A percentile compares a stretch with the other conserved stretches of the same genome.
phyloP scores from a whole-genome alignment of 768 basidiomycete species.

The Tulasnella sp. region DNA sequence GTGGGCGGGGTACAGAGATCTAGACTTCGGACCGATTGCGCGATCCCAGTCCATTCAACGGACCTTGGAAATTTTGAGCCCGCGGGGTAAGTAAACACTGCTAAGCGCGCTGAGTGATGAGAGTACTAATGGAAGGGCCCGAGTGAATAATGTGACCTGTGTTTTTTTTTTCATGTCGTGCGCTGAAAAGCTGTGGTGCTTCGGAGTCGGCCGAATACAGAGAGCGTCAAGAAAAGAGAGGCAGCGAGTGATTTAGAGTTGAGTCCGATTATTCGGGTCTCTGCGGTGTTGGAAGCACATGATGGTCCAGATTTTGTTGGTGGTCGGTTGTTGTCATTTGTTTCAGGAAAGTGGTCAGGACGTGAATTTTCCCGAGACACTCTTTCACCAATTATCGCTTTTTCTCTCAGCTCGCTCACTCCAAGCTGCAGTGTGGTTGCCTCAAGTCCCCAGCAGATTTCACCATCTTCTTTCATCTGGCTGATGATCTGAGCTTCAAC shows the following conservation, averaged over 20 bases:
- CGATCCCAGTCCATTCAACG: neutral
- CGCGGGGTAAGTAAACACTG: neutral
- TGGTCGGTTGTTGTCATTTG: neutral
- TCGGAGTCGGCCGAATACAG: neutral
- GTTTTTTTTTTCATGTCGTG: neutral
- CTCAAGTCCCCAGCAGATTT: neutral
- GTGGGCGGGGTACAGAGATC: neutral
- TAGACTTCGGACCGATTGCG: neutral
- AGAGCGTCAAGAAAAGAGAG: neutral
- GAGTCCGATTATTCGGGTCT: neutral
- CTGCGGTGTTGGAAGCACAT: neutral
- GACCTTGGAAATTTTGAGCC: neutral
- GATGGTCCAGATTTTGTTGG: neutral
- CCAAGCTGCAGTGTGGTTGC: neutral
- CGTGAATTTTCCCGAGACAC: neutral
- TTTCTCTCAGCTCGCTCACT: neutral
- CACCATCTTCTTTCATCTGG: neutral
- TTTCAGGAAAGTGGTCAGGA: neutral
- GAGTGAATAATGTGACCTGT: neutral
- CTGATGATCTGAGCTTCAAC: neutral
- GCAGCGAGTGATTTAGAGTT: neutral
- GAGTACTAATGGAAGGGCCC: neutral
- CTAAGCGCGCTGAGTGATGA: neutral
- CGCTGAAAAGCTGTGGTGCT: neutral
- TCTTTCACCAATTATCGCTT: neutral